A percentile compares a stretch with the other conserved stretches of the same genome.
phyloP scores from a whole-genome alignment of 2,329 filamentous ascomycete genomes.

The Penicillium polonicum region DNA sequence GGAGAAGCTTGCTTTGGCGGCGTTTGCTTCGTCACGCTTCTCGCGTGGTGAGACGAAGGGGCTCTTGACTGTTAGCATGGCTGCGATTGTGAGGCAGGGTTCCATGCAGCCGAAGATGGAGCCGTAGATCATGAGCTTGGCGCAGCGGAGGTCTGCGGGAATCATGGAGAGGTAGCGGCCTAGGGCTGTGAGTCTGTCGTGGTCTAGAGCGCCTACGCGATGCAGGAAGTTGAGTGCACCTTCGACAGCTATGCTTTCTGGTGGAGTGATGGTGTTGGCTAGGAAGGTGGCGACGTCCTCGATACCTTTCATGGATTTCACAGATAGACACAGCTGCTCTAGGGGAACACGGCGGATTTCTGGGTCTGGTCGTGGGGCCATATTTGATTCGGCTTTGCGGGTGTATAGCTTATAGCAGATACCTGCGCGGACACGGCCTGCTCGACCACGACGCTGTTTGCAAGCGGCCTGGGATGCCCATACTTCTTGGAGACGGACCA shows the following conservation, averaged over 20 bases:
- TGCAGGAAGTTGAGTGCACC: slow-evolving; percentile 75
- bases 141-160: slow-evolving; percentile 86
- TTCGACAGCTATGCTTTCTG: slow-evolving; percentile 79
- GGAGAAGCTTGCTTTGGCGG: slow-evolving; percentile 71
- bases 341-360: slow-evolving; percentile 91
- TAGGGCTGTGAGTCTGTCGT: slow-evolving; percentile 81
- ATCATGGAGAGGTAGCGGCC: slow-evolving; percentile 94
- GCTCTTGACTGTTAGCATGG: slow-evolving; percentile 83
- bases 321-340: slow-evolving; percentile 90
- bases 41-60: slow-evolving; percentile 84
- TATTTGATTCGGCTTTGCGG: slow-evolving; percentile 74
- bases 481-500: slow-evolving; percentile 89
- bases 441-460: slow-evolving; percentile 89
- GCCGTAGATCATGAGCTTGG: slow-evolving; percentile 93
- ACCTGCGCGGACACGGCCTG: slow-evolving; percentile 86
- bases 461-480: slow-evolving; percentile 94
- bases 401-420: slow-evolving; percentile 96
- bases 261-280: slow-evolving; percentile 82
- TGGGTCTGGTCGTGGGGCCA: slow-evolving; percentile 85
- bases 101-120: slow-evolving; percentile 91
- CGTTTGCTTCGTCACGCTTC: slow-evolving; percentile 76
- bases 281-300: slow-evolving; percentile 78
- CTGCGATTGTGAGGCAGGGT: slow-evolving; percentile 81
- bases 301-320: slow-evolving; percentile 86
- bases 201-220: slow-evolving; percentile 85